phyloP scores from a whole-genome alignment of 345 rosid genomes.

The Mangifera indica region DNA sequence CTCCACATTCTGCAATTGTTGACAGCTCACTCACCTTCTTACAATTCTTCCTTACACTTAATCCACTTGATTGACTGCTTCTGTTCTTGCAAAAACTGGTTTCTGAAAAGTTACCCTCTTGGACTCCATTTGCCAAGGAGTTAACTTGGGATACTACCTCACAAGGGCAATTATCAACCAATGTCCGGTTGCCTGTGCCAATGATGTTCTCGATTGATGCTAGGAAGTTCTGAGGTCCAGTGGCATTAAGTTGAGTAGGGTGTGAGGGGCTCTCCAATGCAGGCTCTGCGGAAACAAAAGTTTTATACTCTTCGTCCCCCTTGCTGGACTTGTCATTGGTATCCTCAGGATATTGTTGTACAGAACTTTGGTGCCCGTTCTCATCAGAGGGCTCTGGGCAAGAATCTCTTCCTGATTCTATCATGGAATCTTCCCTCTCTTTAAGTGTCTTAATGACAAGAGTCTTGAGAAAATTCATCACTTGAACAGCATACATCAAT shows the following conservation, averaged over 20 bases:
- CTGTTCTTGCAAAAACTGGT: slow-evolving; percentile 21
- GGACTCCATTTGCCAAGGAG: slow-evolving; percentile 21
- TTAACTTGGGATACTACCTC: slow-evolving; percentile 41
- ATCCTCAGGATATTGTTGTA: slow-evolving; percentile 32
- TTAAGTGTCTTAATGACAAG: slow-evolving; percentile 61
- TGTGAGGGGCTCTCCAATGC: slow-evolving; percentile 33
- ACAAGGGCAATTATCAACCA: slow-evolving; percentile 37
- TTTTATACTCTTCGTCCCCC: slow-evolving; percentile 28
- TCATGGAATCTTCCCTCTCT: slow-evolving; percentile 59
- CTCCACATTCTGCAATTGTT: slow-evolving; percentile 28
- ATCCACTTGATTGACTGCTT: slow-evolving; percentile 25
- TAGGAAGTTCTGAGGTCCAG: slow-evolving; percentile 35
- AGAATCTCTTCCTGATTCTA: slow-evolving; percentile 40
- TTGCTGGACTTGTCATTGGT: slow-evolving; percentile 29
- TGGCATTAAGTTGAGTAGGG: slow-evolving; percentile 33
- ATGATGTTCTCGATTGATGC: slow-evolving; percentile 46
- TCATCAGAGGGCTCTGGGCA: slow-evolving; percentile 58
- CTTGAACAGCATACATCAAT: slow-evolving; percentile 92
- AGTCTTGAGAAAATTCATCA: slow-evolving; percentile 91
- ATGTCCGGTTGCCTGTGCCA: slow-evolving; percentile 28
- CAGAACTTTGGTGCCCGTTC: slow-evolving; percentile 58
- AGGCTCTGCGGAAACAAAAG: slow-evolving; percentile 37
- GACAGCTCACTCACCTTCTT: slow-evolving; percentile 36
- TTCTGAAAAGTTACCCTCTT: slow-evolving; percentile 19
- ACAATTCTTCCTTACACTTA: slow-evolving; percentile 33